These are phyloP conservation scores for Mycena albidolilacea DNA, from an alignment of 768 basidiomycete species.

Conservation along the genomic window DNA sequence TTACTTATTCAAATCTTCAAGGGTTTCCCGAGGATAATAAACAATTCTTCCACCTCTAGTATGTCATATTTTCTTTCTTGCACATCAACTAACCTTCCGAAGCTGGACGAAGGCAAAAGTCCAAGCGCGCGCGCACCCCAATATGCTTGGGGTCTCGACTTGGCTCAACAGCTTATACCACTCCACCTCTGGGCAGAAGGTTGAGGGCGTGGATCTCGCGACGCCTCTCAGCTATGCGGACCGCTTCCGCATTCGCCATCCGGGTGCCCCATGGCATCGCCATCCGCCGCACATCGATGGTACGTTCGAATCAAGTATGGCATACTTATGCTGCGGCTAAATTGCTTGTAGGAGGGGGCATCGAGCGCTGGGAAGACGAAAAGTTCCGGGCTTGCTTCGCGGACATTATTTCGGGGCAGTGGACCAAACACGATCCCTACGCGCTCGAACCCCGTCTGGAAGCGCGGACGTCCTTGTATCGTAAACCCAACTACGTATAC, in stretches of 20 bases:
- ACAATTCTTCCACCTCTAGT: constrained; percentile 76
- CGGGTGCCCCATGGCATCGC: no score
- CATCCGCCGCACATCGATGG: constrained; percentile 38
- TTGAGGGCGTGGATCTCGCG: constrained; percentile 64
- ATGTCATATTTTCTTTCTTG: constrained; percentile 32
- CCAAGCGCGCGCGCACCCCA: constrained; percentile 68
- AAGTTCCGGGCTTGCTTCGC: constrained; percentile 63
- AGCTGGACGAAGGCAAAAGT: constrained; percentile 60
- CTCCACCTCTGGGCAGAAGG: constrained; percentile 46
- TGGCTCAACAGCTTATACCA: constrained; percentile 69
- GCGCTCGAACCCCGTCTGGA: constrained; percentile 65
- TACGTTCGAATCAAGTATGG: constrained; percentile 17
- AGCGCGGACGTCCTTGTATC: constrained; percentile 68
- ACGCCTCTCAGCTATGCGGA: constrained; percentile 73
- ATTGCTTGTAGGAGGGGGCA: no score
- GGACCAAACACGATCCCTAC: constrained; percentile 70
- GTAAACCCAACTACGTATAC: constrained; percentile 57
- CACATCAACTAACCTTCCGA: neutral
- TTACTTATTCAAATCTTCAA: constrained; percentile 37
- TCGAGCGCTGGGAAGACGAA: constrained; percentile 75
- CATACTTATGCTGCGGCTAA: constrained; percentile 9
- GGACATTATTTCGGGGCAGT: constrained; percentile 65
- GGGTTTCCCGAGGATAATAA: constrained; percentile 64
- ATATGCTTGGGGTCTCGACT: constrained; percentile 60
- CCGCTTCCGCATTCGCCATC: constrained; percentile 42